phyloP scores from a whole-genome alignment of 345 rosid species.

The Bruguiera parviflora region DNA sequence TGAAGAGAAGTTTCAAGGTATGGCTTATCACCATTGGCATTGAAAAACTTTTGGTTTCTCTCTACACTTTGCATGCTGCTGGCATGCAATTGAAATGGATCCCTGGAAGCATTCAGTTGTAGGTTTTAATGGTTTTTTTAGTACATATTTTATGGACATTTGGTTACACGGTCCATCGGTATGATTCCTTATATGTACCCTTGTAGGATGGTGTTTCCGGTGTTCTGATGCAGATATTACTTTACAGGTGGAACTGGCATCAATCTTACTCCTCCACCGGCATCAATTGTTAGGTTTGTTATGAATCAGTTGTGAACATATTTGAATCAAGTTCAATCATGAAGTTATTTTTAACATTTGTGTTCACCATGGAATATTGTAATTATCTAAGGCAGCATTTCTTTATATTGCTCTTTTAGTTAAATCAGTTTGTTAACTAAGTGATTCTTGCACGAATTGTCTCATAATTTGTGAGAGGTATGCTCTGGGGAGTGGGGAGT shows the following conservation, averaged over 20 bases:
- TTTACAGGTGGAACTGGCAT: conserved; percentile 95
- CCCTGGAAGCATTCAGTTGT: too few relatives aligned
- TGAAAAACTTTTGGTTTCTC: not conserved
- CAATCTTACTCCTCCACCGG: conserved; percentile 93
- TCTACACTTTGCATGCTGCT: not conserved
- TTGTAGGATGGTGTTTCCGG: conserved; percentile 1
- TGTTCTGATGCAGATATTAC: conserved; percentile 15
- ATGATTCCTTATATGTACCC: not conserved
- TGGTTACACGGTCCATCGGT: not conserved
- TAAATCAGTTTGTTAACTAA: not conserved
- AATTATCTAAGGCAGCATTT: not conserved
- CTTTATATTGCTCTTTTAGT: not conserved
- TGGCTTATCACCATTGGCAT: not conserved
- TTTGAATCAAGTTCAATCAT: too few relatives aligned
- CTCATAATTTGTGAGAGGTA: not conserved
- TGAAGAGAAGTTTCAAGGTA: conserved; percentile 97
- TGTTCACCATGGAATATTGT: not conserved
- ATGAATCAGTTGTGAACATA: too few relatives aligned
- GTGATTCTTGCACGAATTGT: not conserved
- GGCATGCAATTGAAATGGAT: not conserved
- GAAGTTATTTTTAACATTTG: not conserved
- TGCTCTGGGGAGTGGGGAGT: not conserved
- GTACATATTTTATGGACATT: not conserved
- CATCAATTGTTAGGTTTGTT: conserved; percentile 75
- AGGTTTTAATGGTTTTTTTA: not conserved